These are phyloP conservation scores for Colletotrichum sp. DNA, from an alignment of 2,329 filamentous ascomycete genomes.

Conservation along the genomic window DNA sequence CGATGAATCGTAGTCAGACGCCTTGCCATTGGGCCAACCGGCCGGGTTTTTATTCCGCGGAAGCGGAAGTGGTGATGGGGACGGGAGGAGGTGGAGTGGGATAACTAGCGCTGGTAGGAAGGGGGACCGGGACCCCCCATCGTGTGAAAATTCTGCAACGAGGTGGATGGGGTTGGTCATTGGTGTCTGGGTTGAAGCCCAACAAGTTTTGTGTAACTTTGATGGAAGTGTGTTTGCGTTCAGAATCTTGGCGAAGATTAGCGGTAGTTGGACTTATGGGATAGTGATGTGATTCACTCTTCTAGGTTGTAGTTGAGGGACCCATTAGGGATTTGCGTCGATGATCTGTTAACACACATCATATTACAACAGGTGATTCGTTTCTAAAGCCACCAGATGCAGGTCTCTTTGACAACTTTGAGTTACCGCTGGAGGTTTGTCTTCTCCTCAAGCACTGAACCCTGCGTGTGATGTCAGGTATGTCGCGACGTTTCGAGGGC, in stretches of 20 bases:
- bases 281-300: background rate
- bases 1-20: conserved; percentile 44
- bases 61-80: background rate
- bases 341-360: background rate
- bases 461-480: background rate
- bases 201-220: background rate
- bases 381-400: background rate
- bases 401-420: background rate
- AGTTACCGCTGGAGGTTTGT: background rate
- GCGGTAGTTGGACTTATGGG: background rate
- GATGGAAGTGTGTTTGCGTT: background rate
- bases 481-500: background rate
- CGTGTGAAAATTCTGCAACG: background rate
- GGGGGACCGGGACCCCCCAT: background rate
- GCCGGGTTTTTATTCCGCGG: background rate
- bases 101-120: background rate
- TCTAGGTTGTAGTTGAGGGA: background rate
- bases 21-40: conserved; percentile 44
- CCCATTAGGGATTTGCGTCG: background rate
- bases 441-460: background rate
- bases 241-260: background rate
- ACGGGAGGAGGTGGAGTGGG: background rate
- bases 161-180: background rate
- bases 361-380: background rate
- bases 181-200: background rate